phyloP scores from a whole-genome alignment of 768 basidiomycete species.

The Amanita molliuscula region DNA sequence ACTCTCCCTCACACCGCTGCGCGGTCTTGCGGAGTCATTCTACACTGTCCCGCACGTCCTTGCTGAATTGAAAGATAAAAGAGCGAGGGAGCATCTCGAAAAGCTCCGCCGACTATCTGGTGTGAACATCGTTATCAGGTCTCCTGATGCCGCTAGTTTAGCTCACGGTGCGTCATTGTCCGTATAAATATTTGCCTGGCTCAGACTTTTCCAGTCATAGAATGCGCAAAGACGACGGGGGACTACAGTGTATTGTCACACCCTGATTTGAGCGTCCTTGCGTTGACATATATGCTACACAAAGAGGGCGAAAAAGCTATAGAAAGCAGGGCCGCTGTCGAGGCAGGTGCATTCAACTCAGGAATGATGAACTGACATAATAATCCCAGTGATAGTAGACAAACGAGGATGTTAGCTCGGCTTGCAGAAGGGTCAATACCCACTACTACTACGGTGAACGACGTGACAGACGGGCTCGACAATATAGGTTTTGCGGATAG shows the following conservation, averaged over 20 bases:
- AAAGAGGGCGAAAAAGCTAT: constrained; percentile 35
- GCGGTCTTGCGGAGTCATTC: constrained; percentile 81
- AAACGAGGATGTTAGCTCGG: constrained; percentile 4
- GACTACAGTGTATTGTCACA: constrained; percentile 89
- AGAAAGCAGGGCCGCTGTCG: constrained; percentile 14
- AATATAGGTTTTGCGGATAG: neutral
- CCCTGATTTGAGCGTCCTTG: constrained; percentile 85
- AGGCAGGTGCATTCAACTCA: constrained; percentile 14
- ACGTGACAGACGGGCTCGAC: neutral
- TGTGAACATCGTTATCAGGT: constrained; percentile 59
- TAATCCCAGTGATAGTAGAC: constrained; percentile 5
- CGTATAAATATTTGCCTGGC: neutral
- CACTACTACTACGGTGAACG: neutral
- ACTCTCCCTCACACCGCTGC: constrained; percentile 77
- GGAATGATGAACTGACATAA: neutral
- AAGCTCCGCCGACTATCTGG: constrained; percentile 67
- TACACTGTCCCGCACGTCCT: constrained; percentile 87
- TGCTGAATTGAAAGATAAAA: constrained; percentile 80
- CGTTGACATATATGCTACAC: constrained; percentile 75
- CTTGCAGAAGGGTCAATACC: constrained; percentile 3
- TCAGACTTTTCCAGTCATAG: constrained; percentile 51
- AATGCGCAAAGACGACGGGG: constrained; percentile 91
- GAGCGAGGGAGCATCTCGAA: constrained; percentile 80
- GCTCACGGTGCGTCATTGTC: constrained; percentile 37
- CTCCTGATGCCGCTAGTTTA: constrained; percentile 62